A percentile compares a stretch with the other conserved stretches of the same genome.
These are phyloP conservation scores for Petunia axillaris DNA, from an alignment of 257 asterid genomes.

Conservation along the genomic window DNA sequence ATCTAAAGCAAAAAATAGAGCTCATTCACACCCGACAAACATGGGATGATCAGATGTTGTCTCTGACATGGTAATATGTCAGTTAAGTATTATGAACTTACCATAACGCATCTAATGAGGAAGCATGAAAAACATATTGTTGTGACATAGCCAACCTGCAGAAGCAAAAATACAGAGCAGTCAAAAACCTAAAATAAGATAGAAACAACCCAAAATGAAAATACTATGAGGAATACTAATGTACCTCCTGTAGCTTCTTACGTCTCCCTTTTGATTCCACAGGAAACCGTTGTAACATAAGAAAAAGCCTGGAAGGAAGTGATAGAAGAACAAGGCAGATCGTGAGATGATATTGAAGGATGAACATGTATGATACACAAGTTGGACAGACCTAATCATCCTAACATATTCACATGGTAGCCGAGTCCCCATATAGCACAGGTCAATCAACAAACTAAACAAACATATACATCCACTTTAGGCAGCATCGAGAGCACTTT, in stretches of 20 bases:
- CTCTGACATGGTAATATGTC: not conserved
- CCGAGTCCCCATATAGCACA: not conserved
- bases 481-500: not conserved
- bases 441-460: slow-evolving; percentile 22
- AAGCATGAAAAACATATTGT: slow-evolving; percentile 91
- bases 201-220: not conserved
- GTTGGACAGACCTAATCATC: not conserved
- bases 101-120: slow-evolving; percentile 89
- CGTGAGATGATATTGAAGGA: slow-evolving; percentile 3
- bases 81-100: slow-evolving; percentile 42
- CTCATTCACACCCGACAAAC: not conserved
- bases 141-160: slow-evolving; percentile 99
- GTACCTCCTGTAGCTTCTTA: slow-evolving; percentile 96
- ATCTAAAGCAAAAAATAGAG: not conserved
- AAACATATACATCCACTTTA: not conserved
- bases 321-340: slow-evolving; percentile 26
- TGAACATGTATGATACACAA: not conserved
- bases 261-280: slow-evolving; percentile 98
- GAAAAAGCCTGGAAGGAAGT: slow-evolving; percentile 65
- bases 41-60: not conserved
- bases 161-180: slow-evolving; percentile 29
- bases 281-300: slow-evolving; percentile 92
- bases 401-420: not conserved
- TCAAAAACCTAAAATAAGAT: slow-evolving; percentile 19
- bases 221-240: not conserved